Conservation (phyloP, 768 basidiomycete species). For the Ramaria sp. region DNA sequence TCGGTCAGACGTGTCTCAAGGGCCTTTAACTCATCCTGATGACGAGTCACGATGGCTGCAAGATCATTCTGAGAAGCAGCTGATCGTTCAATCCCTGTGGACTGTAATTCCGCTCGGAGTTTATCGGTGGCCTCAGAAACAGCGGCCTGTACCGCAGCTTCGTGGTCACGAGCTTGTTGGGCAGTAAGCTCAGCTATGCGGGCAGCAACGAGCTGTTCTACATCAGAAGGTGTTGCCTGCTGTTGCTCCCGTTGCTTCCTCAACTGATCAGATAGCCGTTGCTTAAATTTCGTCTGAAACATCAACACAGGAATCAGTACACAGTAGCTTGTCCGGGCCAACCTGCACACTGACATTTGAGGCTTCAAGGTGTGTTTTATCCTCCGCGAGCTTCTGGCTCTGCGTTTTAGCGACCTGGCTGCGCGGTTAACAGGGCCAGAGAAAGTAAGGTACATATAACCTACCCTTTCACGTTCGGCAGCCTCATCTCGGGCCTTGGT, state of each 20-base stretch:
- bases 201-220: conserved; percentile 40
- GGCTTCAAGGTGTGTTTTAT: conserved; percentile 29
- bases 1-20: conserved; percentile 43
- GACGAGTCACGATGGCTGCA: conserved; percentile 38
- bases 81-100: conserved; percentile 7
- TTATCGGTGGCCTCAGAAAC: conserved; percentile 51
- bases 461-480: conserved; percentile 45
- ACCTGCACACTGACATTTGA: conserved; percentile 19
- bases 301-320: background rate
- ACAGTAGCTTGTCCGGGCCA: background rate
- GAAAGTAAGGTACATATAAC: background rate
- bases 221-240: conserved; percentile 40
- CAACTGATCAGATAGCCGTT: conserved; percentile 12
- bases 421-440: conserved; percentile 4
- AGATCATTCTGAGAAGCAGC: conserved; percentile 16
- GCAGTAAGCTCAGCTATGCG: conserved; percentile 33
- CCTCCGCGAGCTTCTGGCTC: conserved; percentile 32
- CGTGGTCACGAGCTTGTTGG: conserved; percentile 23
- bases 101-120: conserved; percentile 34
- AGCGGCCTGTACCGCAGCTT: conserved; percentile 22
- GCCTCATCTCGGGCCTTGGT: conserved; percentile 51
- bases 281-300: conserved; percentile 13
- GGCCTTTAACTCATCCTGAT: conserved; percentile 47
- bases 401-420: conserved; percentile 32
- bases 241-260: conserved; percentile 44